Evolutionary conservation across 2,329 filamentous ascomycete genomes (phyloP), one percentile per base, ranked within the genome.

Genomic region (Fusarium burgessii): DNA sequence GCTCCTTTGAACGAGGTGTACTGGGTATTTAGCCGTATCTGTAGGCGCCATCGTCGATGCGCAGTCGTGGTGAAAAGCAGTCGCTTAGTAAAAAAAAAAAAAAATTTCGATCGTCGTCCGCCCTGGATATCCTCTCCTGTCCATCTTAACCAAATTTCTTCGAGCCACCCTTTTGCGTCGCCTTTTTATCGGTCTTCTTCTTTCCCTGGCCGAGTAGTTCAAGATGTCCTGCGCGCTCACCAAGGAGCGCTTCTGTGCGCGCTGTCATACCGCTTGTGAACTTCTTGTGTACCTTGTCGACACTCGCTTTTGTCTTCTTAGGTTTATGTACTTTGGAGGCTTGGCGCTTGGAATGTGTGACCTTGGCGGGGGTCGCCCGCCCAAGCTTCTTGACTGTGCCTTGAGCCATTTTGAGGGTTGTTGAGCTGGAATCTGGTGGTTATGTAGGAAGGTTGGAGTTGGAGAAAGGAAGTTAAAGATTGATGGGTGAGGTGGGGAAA

Each of bases 171-270:
- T 83, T 83, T 51, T 79, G 74, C 49, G 80, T 80, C 54, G 77
- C 65, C 74, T 79, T 83, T 77, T 81, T 82, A 46, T 76, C 78
- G 9, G 74, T 78, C 79, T 87, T 86, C n/a, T 85, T 88, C 78
- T 87, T 86, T 13, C 85, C 84, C 79, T 86, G 84, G 35, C 86
- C 88, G 66, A 90, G 88, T 69, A 90, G 76, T 81, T 90, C 88
- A 27, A 90, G 78, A 64, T 90, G 88, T 0, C 88, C 87, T 8
- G 86, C 88, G 12, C 88, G 81, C 81, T 89, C 86, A 65, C 87
- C 87, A 42, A 90, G 82, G 76, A 90, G 81, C 68, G 83, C 82
- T 82, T 90, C 88, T 35, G 88, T 90, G 80, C 84, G 83, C 62
- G 81, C 82, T 45, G 82, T 83, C 76, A 90, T 82, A 49, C 87